Percentiles rank a stretch among this genome's conserved stretches.
Conservation (phyloP, 305 asterid species). For the Solanum chacoense region DNA sequence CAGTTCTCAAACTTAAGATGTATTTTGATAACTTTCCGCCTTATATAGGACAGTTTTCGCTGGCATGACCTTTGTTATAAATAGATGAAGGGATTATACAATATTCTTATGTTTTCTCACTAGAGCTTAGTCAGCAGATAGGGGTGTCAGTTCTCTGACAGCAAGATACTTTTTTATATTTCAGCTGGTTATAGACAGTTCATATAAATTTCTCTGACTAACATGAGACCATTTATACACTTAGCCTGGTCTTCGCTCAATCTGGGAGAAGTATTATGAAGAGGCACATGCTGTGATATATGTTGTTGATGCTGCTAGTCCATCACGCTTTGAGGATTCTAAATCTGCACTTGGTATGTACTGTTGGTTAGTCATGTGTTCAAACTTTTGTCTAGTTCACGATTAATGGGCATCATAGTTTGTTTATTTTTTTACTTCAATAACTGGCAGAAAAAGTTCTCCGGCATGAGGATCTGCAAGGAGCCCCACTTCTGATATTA, state of each 20-base stretch:
- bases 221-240: neutral
- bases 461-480: slow-evolving; percentile 94
- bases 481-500: slow-evolving; percentile 84
- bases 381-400: neutral
- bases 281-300: slow-evolving; percentile 87
- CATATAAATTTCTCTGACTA: neutral
- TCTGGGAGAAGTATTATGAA: slow-evolving; percentile 94
- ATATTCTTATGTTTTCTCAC: neutral
- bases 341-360: slow-evolving; percentile 88
- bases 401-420: neutral
- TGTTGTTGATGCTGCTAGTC: slow-evolving; percentile 79
- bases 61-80: neutral
- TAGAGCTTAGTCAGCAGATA: neutral
- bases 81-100: neutral
- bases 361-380: neutral
- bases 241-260: slow-evolving; percentile 89
- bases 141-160: neutral
- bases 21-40: neutral
- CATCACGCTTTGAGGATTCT: slow-evolving; percentile 96
- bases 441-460: slow-evolving; percentile 71
- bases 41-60: neutral
- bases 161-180: neutral
- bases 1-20: neutral
- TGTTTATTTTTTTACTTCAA: neutral
- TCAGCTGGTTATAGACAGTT: neutral